phyloP scores from a whole-genome alignment of 106 monocot genomes.

The Dendrobium chrysotoxum region DNA sequence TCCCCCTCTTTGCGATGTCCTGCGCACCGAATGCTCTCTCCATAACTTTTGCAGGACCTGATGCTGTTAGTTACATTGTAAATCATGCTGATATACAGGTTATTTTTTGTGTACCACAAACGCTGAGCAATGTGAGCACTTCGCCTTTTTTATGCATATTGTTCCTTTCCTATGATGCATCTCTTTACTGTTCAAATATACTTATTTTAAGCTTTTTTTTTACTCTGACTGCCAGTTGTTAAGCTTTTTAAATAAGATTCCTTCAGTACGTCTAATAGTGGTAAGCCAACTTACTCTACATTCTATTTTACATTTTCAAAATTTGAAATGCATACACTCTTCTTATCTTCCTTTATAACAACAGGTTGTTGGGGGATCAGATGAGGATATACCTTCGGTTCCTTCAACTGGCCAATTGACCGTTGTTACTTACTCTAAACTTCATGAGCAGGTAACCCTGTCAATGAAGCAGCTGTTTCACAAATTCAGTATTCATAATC shows the following conservation, averaged over 20 bases:
- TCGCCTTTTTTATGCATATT: background rate
- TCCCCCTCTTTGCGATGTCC: background rate
- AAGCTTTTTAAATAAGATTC: conserved; percentile 74
- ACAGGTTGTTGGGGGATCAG: conserved; percentile 80
- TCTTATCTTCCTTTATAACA: conserved; percentile 1
- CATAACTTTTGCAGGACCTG: conserved; percentile 64
- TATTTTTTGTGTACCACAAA: conserved; percentile 86
- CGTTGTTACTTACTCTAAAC: conserved; percentile 69
- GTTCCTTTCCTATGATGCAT: background rate
- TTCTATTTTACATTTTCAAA: background rate
- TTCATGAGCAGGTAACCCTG: conserved; percentile 53
- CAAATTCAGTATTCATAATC: background rate
- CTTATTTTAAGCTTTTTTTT: background rate
- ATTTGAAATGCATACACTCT: background rate
- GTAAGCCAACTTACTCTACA: conserved; percentile 26
- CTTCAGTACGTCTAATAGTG: conserved; percentile 82
- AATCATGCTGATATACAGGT: conserved; percentile 75
- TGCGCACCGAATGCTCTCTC: background rate
- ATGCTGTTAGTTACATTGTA: conserved; percentile 84
- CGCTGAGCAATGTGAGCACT: conserved; percentile 64
- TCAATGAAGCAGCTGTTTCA: background rate
- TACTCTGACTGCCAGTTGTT: conserved; percentile 51
- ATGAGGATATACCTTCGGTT: conserved; percentile 66
- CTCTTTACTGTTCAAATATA: conserved; percentile 3
- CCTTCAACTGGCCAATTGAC: conserved; percentile 36